These are phyloP conservation scores for Clonostachys chloroleuca DNA, from an alignment of 2,329 filamentous ascomycete genomes.

Conservation along the genomic window DNA sequence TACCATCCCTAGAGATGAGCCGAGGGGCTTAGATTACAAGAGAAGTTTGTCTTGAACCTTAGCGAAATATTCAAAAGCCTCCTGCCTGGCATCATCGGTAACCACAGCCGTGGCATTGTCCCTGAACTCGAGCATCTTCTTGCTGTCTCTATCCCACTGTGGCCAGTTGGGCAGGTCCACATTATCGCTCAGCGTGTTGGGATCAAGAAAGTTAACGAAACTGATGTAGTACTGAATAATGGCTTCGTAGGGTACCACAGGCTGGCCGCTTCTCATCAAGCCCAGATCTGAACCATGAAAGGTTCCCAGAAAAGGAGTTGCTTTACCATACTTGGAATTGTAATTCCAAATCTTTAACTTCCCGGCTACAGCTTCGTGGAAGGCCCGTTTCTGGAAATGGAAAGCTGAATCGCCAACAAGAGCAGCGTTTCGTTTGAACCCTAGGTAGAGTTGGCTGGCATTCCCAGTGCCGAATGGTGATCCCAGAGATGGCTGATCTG, in stretches of 20 bases:
- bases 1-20: no score
- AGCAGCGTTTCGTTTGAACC: conserved; percentile 61
- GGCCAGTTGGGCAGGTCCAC: no score
- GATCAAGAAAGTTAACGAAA: conserved; percentile 40
- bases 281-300: conserved; percentile 54
- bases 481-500: conserved; percentile 48
- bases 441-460: conserved; percentile 57
- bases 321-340: conserved; percentile 53
- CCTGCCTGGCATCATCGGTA: no score
- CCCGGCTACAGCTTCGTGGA: conserved; percentile 35
- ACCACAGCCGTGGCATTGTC: no score
- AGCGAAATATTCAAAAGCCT: no score
- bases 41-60: no score
- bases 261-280: no score
- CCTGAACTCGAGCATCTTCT: no score
- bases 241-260: no score
- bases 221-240: conserved; percentile 35
- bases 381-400: conserved; percentile 24
- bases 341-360: conserved; percentile 55
- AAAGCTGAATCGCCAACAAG: conserved; percentile 62
- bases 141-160: no score
- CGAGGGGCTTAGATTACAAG: no score
- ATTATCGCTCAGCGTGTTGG: conserved; percentile 19
- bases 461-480: conserved; percentile 53
- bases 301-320: conserved; percentile 58